A percentile compares a stretch with the other conserved stretches of the same genome.
phyloP scores from a whole-genome alignment of 306 rosid genomes.

The Boehmeria nivea region DNA sequence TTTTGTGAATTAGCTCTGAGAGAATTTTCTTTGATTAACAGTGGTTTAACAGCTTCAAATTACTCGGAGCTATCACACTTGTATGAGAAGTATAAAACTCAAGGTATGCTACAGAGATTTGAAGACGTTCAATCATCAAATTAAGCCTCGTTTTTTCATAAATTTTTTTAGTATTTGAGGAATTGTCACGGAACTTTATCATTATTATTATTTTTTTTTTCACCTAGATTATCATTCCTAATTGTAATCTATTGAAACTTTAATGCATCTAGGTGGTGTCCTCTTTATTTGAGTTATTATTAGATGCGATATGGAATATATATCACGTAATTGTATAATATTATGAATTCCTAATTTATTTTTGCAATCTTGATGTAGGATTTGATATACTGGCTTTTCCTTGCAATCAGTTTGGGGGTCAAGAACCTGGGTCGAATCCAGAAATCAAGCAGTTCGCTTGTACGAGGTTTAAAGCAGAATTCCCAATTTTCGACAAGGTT shows the following conservation, averaged over 20 bases:
- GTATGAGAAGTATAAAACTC: constrained; percentile 74
- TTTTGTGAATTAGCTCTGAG: constrained; percentile 11
- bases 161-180: too few relatives aligned
- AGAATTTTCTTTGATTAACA: constrained; percentile 34
- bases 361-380: constrained; percentile 38
- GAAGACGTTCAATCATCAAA: too few relatives aligned
- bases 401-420: constrained; percentile 96
- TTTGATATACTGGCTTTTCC: constrained; percentile 95
- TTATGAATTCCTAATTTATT: too few relatives aligned
- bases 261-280: too few relatives aligned
- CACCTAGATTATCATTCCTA: too few relatives aligned
- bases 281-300: too few relatives aligned
- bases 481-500: constrained; percentile 95
- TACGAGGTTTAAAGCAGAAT: constrained; percentile 89
- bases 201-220: not conserved
- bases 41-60: constrained; percentile 84
- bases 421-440: constrained; percentile 91
- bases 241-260: too few relatives aligned
- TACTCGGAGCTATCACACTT: constrained; percentile 84
- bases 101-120: too few relatives aligned
- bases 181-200: too few relatives aligned
- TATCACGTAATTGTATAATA: too few relatives aligned
- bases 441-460: constrained; percentile 95
- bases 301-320: too few relatives aligned
- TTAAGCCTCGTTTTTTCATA: too few relatives aligned